Percentiles rank a stretch among this genome's conserved stretches.
Conservation (phyloP, 345 rosid genomes). For the Odontarrhena argentea region DNA sequence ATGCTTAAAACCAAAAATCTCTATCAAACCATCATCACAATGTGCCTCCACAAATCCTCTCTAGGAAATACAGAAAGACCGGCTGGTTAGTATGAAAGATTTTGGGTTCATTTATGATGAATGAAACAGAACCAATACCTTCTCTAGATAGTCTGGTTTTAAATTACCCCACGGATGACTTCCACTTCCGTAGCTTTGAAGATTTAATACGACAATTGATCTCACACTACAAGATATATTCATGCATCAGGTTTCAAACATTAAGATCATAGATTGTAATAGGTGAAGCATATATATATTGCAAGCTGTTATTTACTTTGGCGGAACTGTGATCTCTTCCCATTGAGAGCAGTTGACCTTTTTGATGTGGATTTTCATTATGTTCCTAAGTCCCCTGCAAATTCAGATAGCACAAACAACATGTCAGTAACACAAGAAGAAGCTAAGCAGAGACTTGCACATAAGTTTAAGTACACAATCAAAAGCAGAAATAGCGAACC, state of each 20-base stretch:
- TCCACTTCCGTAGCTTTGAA: conserved; percentile 43
- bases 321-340: conserved; percentile 82
- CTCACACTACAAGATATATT: conserved; percentile 35
- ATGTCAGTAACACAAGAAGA: not conserved
- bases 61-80: conserved; percentile 35
- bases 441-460: not conserved
- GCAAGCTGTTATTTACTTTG: conserved; percentile 50
- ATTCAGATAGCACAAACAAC: not conserved
- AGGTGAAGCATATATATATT: not conserved
- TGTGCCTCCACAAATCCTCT: conserved; percentile 95
- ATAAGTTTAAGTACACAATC: conserved; percentile 3
- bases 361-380: conserved; percentile 73
- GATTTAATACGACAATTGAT: conserved; percentile 43
- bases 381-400: conserved; percentile 84
- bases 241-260: not conserved
- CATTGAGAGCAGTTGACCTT: conserved; percentile 80
- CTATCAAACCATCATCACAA: conserved; percentile 89
- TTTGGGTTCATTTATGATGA: not conserved
- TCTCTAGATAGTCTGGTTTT: conserved; percentile 43
- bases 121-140: conserved; percentile 32
- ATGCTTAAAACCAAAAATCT: conserved; percentile 92
- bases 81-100: not conserved
- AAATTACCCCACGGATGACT: conserved; percentile 43
- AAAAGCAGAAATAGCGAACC: conserved; percentile 47
- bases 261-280: conserved; percentile 9